phyloP scores from a whole-genome alignment of 2,329 filamentous ascomycete species.

The Xylariaceae sp. region DNA sequence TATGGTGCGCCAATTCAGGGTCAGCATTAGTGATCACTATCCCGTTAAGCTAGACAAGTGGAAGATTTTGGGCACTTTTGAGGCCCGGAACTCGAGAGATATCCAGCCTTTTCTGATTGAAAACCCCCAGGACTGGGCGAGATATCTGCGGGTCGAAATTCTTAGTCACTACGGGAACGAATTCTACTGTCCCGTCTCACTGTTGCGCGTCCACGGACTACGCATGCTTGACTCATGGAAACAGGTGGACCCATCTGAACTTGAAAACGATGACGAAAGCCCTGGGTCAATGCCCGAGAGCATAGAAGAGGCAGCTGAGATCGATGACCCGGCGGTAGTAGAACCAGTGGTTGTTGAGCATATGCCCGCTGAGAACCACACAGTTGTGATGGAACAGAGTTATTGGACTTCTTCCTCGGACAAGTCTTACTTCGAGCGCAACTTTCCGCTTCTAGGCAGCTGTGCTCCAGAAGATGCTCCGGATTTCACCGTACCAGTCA shows the following conservation, averaged over 20 bases:
- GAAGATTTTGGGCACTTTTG: slow-evolving; percentile 86
- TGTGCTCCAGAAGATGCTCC: slow-evolving; percentile 27
- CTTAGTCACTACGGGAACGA: slow-evolving; percentile 94
- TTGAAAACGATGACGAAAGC: slow-evolving; percentile 62
- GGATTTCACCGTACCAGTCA: slow-evolving; percentile 15
- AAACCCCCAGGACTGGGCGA: slow-evolving; percentile 93
- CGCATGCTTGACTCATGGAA: slow-evolving; percentile 95
- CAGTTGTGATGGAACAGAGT: slow-evolving; percentile 29
- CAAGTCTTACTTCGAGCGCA: slow-evolving; percentile 35
- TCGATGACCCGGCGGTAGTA: slow-evolving; percentile 28
- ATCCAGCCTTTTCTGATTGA: slow-evolving; percentile 95
- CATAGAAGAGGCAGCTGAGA: slow-evolving; percentile 37
- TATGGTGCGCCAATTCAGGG: slow-evolving; percentile 87
- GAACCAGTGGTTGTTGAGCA: slow-evolving; percentile 33
- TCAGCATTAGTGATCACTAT: slow-evolving; percentile 93
- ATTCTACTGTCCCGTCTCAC: slow-evolving; percentile 91
- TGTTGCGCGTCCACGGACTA: slow-evolving; percentile 91
- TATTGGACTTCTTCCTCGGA: slow-evolving; percentile 38
- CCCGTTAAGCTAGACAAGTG: slow-evolving; percentile 92
- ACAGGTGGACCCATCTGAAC: slow-evolving; percentile 72
- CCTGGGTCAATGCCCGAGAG: slow-evolving; percentile 40
- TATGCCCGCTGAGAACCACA: slow-evolving; percentile 31
- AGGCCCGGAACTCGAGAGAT: slow-evolving; percentile 89
- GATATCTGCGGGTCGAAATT: slow-evolving; percentile 91
- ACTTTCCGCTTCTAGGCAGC: slow-evolving; percentile 26